Evolutionary conservation across 129 eudicot species (phyloP), one percentile per base, ranked within the genome.

Genomic region (Pulicaria dysenterica): DNA sequence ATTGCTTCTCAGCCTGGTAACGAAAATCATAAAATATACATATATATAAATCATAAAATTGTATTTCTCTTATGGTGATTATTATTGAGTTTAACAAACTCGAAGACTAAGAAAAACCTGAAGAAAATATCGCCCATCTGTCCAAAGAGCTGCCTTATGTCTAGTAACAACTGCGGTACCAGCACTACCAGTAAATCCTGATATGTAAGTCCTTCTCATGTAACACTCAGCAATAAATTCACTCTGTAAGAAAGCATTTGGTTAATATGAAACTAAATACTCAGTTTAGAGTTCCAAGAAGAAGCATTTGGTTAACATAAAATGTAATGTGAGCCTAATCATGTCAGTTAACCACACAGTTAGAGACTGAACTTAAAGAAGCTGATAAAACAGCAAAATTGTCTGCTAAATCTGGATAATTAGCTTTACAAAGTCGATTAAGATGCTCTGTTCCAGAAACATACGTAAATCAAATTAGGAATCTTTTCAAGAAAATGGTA

Each of bases 101-200:
- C n/a, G n/a, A 36, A 43, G 8, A 50, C 67, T 43, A 3, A 59
- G 45, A 61, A 15, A 73, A 44, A 88, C 99, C 99, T 95, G 99
- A 65, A 95, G 94, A 76, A 86, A 95, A 63, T 95, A 95, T 44
- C 99, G 81, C 17, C 90, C 99, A 68, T 95, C 99, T 48, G 99
- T 95, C 99, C 99, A 95, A 76, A 95, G 89, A 70, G 96, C 97
- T 15, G 99, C 99, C 64, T 88, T 85, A 64, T 95, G 88, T 58
- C 72, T 86, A 15, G 99, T 95, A 66, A 95, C 91, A 49, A 90
- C 83, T 5, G 95, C 99, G 73, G 94, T 90, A 56, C 97, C 99
- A 34, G 99, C 99, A 81, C 99, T 95, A 16, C 99, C 99, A 7
- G 97, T 95, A 68, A 95, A 95, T 47, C 99, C 99, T 16, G 99